Percentiles rank a stretch among this genome's conserved stretches.
These are phyloP conservation scores for Phellopilus nigrolimitatus DNA, from an alignment of 1,284 basidiomycete species.

Conservation along the genomic window DNA sequence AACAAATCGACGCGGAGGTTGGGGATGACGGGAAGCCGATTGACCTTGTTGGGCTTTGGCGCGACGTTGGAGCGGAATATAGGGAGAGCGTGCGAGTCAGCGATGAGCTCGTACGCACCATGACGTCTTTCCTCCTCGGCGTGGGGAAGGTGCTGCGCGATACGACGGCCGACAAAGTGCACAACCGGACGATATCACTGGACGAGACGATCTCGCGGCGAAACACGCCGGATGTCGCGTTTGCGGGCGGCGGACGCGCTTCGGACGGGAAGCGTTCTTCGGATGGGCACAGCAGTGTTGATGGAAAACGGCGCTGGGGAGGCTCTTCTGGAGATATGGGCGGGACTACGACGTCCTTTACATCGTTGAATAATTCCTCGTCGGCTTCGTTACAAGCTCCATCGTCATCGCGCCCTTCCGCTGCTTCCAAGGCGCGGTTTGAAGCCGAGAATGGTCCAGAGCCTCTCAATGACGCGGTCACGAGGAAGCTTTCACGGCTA, in stretches of 20 bases:
- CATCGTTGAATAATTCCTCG: constrained; percentile 15
- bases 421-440: neutral
- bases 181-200: constrained; percentile 39
- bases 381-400: constrained; percentile 2
- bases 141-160: constrained; percentile 67
- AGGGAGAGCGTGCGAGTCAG: constrained; percentile 64
- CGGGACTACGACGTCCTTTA: constrained; percentile 12
- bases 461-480: constrained; percentile 2
- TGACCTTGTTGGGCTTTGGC: constrained; percentile 57
- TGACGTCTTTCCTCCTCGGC: constrained; percentile 69
- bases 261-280: constrained; percentile 30
- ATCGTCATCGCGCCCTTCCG: constrained; percentile 10
- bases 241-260: constrained; percentile 26
- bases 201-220: constrained; percentile 31
- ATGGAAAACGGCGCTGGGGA: constrained; percentile 58
- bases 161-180: constrained; percentile 30
- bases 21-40: constrained; percentile 36
- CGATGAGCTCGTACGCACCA: constrained; percentile 68
- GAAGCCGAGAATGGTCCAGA: constrained; percentile 5
- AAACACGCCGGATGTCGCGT: constrained; percentile 24
- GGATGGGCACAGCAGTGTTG: constrained; percentile 47
- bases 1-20: constrained; percentile 70
- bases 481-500: constrained; percentile 7
- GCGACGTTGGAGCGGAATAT: constrained; percentile 60
- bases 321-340: constrained; percentile 22